A percentile compares a stretch with the other conserved stretches of the same genome.
These are phyloP conservation scores for Rutstroemia sp. DNA, from an alignment of 2,329 filamentous ascomycete genomes.

Conservation along the genomic window DNA sequence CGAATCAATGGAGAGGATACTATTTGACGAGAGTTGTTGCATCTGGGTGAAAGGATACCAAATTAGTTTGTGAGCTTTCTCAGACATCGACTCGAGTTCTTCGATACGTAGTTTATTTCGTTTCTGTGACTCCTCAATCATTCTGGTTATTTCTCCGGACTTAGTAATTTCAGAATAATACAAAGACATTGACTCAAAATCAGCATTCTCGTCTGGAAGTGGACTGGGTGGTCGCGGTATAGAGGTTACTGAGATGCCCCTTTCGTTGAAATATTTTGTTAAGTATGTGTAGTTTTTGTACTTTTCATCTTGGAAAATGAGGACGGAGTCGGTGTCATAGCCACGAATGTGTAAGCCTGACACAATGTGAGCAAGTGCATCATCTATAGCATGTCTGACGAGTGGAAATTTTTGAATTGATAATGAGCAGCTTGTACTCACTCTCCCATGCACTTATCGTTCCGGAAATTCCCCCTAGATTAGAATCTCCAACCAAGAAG, in stretches of 20 bases:
- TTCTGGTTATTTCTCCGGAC: slow-evolving; percentile 32
- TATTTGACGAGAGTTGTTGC: slow-evolving; percentile 48
- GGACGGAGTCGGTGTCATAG: slow-evolving; percentile 64
- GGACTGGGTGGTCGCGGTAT: slow-evolving; percentile 52
- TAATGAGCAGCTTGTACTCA: neutral
- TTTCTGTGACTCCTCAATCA: slow-evolving; percentile 44
- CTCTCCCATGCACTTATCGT: slow-evolving; percentile 71
- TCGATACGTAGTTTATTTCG: slow-evolving; percentile 50
- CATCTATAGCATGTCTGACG: too few relatives aligned
- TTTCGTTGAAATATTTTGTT: slow-evolving; percentile 55
- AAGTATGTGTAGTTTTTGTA: slow-evolving; percentile 67
- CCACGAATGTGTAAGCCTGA: slow-evolving; percentile 64
- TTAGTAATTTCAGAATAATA: slow-evolving; percentile 53
- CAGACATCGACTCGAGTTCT: slow-evolving; percentile 53
- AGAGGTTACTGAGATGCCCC: slow-evolving; percentile 48
- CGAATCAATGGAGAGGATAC: slow-evolving; percentile 71
- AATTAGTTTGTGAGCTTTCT: slow-evolving; percentile 54
- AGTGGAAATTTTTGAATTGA: too few relatives aligned
- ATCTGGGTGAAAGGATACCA: slow-evolving; percentile 91
- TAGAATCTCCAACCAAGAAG: slow-evolving; percentile 66
- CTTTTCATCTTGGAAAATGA: slow-evolving; percentile 58
- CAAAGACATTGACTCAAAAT: slow-evolving; percentile 48
- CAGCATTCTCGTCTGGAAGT: slow-evolving; percentile 32
- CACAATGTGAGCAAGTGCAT: neutral
- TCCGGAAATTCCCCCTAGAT: slow-evolving; percentile 71